A percentile compares a stretch with the other conserved stretches of the same genome.
phyloP scores from a whole-genome alignment of 331 rosid genomes.

The Arachis monticola region DNA sequence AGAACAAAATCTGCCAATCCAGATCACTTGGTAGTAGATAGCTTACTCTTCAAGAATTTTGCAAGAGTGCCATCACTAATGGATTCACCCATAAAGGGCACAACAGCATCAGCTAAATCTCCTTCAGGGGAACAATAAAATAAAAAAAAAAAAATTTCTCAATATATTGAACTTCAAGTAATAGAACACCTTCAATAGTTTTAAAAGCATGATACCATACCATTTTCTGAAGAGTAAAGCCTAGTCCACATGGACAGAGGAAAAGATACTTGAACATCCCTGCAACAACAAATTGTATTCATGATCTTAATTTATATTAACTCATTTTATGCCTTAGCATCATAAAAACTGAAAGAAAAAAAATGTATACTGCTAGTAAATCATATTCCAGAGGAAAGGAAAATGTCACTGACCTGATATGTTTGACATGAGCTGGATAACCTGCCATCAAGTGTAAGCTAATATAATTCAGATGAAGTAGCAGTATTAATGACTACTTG shows the following conservation, averaged over 20 bases:
- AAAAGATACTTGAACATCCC: conserved; percentile 23
- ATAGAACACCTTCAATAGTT: background rate
- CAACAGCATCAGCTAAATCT: conserved; percentile 63
- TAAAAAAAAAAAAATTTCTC: background rate
- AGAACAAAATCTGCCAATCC: conserved; percentile 3
- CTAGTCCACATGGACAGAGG: conserved; percentile 16
- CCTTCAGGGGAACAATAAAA: conserved; percentile 36
- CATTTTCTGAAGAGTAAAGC: conserved; percentile 40
- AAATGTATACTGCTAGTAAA: background rate
- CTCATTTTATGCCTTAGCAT: background rate
- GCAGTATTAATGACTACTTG: background rate
- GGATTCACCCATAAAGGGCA: conserved; percentile 77
- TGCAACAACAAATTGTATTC: conserved; percentile 12
- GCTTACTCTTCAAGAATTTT: conserved; percentile 62
- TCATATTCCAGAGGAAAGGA: background rate
- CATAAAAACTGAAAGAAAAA: background rate
- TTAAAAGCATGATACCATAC: conserved; percentile 8
- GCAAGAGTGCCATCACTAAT: conserved; percentile 67
- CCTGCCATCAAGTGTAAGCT: conserved; percentile 35
- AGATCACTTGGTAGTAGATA: background rate
- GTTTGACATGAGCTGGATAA: conserved; percentile 20
- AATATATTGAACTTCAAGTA: background rate
- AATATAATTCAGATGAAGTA: background rate
- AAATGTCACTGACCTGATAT: conserved; percentile 32
- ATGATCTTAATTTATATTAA: background rate